phyloP scores from a whole-genome alignment of 2,329 filamentous ascomycete species.

The Dothidotthia symphoricarpi region DNA sequence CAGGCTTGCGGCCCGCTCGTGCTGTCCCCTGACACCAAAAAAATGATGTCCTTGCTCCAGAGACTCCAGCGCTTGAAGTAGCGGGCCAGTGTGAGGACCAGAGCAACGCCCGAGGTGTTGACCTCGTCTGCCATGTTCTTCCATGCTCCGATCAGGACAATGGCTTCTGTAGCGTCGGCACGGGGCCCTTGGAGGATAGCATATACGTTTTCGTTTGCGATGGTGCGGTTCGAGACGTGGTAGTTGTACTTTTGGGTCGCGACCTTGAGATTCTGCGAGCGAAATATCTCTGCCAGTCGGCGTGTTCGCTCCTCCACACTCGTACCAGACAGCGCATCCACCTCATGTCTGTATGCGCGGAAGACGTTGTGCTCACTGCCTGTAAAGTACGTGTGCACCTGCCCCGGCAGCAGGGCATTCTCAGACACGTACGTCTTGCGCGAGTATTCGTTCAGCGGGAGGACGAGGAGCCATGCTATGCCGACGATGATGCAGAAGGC shows the following conservation, averaged over 20 bases:
- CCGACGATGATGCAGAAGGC: slow-evolving; percentile 81
- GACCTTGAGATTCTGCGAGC: slow-evolving; percentile 78
- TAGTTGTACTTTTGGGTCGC: slow-evolving; percentile 88
- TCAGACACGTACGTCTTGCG: slow-evolving; percentile 94
- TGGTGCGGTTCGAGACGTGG: slow-evolving; percentile 68
- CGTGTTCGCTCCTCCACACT: slow-evolving; percentile 54
- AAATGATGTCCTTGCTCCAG: slow-evolving; percentile 98
- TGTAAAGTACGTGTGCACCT: slow-evolving; percentile 96
- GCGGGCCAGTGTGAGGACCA: slow-evolving; percentile 81
- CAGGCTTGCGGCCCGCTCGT: slow-evolving; percentile 89
- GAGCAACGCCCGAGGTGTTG: slow-evolving; percentile 83
- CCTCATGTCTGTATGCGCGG: slow-evolving; percentile 81
- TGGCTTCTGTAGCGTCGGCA: slow-evolving; percentile 94
- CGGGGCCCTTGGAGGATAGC: slow-evolving; percentile 89
- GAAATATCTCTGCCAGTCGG: slow-evolving; percentile 72
- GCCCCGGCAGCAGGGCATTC: slow-evolving; percentile 90
- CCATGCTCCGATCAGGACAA: slow-evolving; percentile 90
- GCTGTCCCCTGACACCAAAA: slow-evolving; percentile 85
- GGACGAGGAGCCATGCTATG: slow-evolving; percentile 81
- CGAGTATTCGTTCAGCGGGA: slow-evolving; percentile 88
- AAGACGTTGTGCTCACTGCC: slow-evolving; percentile 96
- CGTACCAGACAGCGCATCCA: slow-evolving; percentile 59
- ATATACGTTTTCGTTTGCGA: slow-evolving; percentile 86
- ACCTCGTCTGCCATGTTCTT: slow-evolving; percentile 73
- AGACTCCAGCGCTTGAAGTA: slow-evolving; percentile 98